Percentiles rank a stretch among this genome's conserved stretches.
Evolutionary conservation across 306 rosid genomes (phyloP).

Genomic region (Quercus aquifolioides): DNA sequence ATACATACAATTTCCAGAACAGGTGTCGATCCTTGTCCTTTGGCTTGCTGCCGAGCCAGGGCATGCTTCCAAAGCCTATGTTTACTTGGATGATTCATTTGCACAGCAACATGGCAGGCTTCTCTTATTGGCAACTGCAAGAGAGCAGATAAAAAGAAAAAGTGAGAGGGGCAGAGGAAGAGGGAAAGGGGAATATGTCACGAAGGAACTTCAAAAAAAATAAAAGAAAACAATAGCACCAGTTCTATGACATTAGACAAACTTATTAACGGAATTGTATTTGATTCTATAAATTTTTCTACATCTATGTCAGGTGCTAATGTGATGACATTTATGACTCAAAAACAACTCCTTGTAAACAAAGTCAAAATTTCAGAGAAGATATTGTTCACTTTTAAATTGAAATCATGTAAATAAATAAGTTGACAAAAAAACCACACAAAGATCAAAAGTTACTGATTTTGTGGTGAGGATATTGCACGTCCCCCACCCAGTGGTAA

Average conservation of each 20-base stretch:
- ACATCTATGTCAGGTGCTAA: neutral
- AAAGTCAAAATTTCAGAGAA: neutral
- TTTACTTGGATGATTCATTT: constrained; percentile 74
- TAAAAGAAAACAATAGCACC: neutral
- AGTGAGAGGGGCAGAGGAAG: neutral
- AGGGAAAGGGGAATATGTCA: neutral
- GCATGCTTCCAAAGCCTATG: constrained; percentile 95
- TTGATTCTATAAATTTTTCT: neutral
- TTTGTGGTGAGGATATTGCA: neutral
- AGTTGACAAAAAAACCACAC: neutral
- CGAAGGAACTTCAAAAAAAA: neutral
- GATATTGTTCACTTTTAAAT: neutral
- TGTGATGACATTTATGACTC: neutral
- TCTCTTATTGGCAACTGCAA: constrained; percentile 92
- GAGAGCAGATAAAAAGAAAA: constrained; percentile 10
- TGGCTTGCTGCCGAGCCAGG: constrained; percentile 73
- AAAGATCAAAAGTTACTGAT: neutral
- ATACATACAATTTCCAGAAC: constrained; percentile 87
- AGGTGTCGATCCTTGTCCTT: constrained; percentile 60
- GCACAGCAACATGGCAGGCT: constrained; percentile 95
- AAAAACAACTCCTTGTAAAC: neutral
- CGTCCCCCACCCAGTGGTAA: neutral
- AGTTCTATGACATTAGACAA: neutral
- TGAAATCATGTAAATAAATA: neutral
- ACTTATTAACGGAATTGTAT: neutral